Base-by-base conservation (phyloP, 768 basidiomycete genomes). In the Rhizopogon roseolus region DNA sequence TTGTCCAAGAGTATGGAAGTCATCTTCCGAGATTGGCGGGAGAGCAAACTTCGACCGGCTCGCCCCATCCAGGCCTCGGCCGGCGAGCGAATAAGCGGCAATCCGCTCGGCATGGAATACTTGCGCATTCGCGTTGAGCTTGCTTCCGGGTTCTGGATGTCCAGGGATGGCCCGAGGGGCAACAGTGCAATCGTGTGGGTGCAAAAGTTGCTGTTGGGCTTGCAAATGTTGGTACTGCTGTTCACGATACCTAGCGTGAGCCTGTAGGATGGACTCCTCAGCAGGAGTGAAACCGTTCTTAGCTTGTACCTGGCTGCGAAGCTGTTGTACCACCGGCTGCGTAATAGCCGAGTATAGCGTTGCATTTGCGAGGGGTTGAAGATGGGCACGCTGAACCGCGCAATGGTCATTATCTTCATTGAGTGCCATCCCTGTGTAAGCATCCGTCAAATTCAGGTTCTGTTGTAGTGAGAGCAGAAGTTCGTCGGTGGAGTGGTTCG, bases 261-360 rank as follows among this genome's bases (percentile, higher is more conserved):
- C 82, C 52, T 77, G 84, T 63, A 89, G 77, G 48, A 88, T 81
- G 56, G 81, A 78, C 65, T 85, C 81, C 63, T 89, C 87, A 0
- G 86, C 74, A 2, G 84, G 73, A 0, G 87, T 89, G 57, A 82
- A 89, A 2, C 86, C 86, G 1, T 79, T 74, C 29, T 70, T 67
- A 6, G 76, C 71, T 39, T 74, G 75, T 14, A 65, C 45, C 41
- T 71, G 68, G 7, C 60, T 58, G 13, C 67, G 66, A 52, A 59
- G 54, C 6, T 55, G 22, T 6, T 54, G 29, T 5, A 42, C 42
- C 27, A 60, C 49, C n/a, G 51, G 45, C 41, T 36, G 39, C 9
- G 52, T 37, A 13, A 58, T 46, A 13, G 56, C 42, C 0, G 66
- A 48, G 25, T 61, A 16, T 8, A 56, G 28, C 13, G 57, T 49